These are phyloP conservation scores for Plasmodium gallinaceum DNA, from an alignment of 169 alveolate species.

Conservation along the genomic window DNA sequence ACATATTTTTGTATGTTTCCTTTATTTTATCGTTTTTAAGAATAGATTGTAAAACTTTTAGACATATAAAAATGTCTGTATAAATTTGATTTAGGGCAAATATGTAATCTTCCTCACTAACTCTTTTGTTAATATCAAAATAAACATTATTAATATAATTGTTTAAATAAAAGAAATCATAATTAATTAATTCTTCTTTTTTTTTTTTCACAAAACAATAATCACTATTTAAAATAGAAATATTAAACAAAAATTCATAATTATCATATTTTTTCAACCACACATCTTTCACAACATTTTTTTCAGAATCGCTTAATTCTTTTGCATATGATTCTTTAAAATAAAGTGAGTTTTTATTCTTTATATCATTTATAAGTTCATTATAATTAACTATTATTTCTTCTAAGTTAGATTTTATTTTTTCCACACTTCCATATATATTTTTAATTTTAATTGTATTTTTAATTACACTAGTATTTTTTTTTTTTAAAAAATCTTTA, in stretches of 20 bases:
- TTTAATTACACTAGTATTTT: slow-evolving; percentile 55
- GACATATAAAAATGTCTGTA: slow-evolving; percentile 68
- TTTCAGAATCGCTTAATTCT: slow-evolving; percentile 34
- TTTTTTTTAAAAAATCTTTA: slow-evolving; percentile 58
- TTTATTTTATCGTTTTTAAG: slow-evolving; percentile 51
- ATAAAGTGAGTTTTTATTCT: slow-evolving; percentile 6
- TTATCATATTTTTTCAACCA: slow-evolving; percentile 63
- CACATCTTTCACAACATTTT: slow-evolving; percentile 44
- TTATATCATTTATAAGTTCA: slow-evolving; percentile 29
- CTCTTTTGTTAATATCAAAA: slow-evolving; percentile 62
- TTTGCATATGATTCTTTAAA: slow-evolving; percentile 31
- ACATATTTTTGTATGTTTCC: slow-evolving; percentile 35
- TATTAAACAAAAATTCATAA: slow-evolving; percentile 56
- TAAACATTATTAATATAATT: slow-evolving; percentile 65
- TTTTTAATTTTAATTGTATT: slow-evolving; percentile 72
- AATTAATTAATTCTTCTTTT: slow-evolving; percentile 58
- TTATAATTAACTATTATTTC: slow-evolving; percentile 31
- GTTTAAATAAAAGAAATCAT: slow-evolving; percentile 69
- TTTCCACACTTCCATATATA: slow-evolving; percentile 73
- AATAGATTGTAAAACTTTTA: slow-evolving; percentile 48
- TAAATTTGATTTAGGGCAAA: slow-evolving; percentile 58
- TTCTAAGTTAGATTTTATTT: slow-evolving; percentile 41
- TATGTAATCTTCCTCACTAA: slow-evolving; percentile 53
- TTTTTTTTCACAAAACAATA: slow-evolving; percentile 41
- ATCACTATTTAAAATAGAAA: not conserved